These are phyloP conservation scores for Ceratobasidium theobromae DNA, from an alignment of 1,284 basidiomycete genomes.

Conservation along the genomic window DNA sequence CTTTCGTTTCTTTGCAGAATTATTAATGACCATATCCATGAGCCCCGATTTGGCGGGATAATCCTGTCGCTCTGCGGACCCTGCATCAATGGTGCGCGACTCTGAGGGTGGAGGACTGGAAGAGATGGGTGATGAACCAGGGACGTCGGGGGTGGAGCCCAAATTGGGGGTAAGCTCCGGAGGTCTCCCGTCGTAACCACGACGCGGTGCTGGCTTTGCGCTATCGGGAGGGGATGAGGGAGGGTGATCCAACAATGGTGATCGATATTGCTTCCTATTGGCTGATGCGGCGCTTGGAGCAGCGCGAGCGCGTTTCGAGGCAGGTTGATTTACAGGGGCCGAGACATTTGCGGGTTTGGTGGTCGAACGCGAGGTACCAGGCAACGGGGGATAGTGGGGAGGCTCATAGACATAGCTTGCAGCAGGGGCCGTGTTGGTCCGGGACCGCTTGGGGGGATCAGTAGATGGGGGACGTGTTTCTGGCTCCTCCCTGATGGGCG, in stretches of 20 bases:
- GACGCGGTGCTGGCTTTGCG: background rate
- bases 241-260: background rate
- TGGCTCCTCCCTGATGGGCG: constrained; percentile 2
- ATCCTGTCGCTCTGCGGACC: background rate
- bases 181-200: background rate
- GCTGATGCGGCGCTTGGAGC: background rate
- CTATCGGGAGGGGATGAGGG: constrained; percentile 20
- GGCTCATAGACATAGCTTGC: constrained; percentile 27
- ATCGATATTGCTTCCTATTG: constrained; percentile 18
- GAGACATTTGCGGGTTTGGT: background rate
- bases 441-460: constrained; percentile 1
- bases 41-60: constrained; percentile 14
- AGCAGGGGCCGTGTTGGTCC: constrained; percentile 3
- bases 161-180: constrained; percentile 21
- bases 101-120: constrained; percentile 16
- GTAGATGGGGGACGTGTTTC: background rate
- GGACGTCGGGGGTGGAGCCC: constrained; percentile 8
- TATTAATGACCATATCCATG: constrained; percentile 30
- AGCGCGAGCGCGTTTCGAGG: background rate
- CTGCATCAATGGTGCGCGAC: background rate
- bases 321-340: background rate
- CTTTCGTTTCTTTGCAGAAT: constrained; percentile 19
- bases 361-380: background rate
- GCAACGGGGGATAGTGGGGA: constrained; percentile 7
- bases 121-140: constrained; percentile 18